Evolutionary conservation across 805 yeast species (phyloP), one percentile per base, ranked within the genome.

Genomic region (Teunomyces pallodes): DNA sequence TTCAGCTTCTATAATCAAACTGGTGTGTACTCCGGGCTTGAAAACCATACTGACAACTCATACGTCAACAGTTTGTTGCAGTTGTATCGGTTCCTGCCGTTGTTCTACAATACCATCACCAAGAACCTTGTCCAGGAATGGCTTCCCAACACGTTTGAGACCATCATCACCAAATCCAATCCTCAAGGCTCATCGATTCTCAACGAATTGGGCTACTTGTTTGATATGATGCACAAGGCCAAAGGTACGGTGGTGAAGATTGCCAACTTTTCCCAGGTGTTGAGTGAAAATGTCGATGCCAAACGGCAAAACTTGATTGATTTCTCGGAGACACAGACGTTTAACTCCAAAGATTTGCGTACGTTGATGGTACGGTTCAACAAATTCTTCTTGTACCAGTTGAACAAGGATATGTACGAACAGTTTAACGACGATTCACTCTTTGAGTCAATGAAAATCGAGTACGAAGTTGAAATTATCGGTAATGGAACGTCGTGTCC

Each of bases 211-310:
- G 99, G 97, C 0, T 89, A 90, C 53, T 69, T 95, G 10, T 89
- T 82, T 66, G 98, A 95, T 60, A 92, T 94, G 99, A 77, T 92
- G 67, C 77, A 77, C 36, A 87, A 88, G 62, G 90, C 96, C 0
- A 68, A 77, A 10, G 94, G 96, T 0, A 78, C 80, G 33, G 61
- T 57, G 55, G 90, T 92, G 57, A 81, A 88, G 35, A 86, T 96
- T 0, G 74, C 90, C 1, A 94, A 94, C 61, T 90, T 92, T 59
- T 85, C 74, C 2, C 68, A 69, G 42, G 61, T 65, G 4, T 54
- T 73, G 46, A 66, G 59, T 46, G 57, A 66, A n/a, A 62, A 62
- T 48, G 53, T 51, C 1, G 80, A 80, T 29, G 87, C 88, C 0
- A 60, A 67, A 14, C 69, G 70, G 3, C 60, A 78, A 28, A 84